Evolutionary conservation across 805 yeast genomes (phyloP).

Genomic region (Yamadazyma insecticola): DNA sequence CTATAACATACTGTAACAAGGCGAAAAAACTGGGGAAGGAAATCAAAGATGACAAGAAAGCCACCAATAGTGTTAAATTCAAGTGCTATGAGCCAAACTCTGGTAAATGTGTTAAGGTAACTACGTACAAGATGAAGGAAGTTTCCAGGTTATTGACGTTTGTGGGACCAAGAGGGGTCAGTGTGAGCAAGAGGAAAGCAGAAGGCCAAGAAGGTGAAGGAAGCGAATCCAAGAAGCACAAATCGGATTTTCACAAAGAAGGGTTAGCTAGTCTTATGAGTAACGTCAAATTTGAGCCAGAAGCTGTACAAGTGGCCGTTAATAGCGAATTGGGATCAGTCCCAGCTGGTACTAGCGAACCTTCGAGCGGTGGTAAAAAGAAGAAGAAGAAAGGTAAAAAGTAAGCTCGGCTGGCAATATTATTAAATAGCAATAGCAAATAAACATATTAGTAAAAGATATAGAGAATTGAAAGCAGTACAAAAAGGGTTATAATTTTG

Average conservation of each 20-base stretch:
- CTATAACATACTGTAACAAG: constrained; percentile 33
- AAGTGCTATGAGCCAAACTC: constrained; percentile 62
- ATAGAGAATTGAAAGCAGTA: too few relatives aligned
- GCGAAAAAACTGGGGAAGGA: constrained; percentile 18
- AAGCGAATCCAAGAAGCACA: constrained; percentile 6
- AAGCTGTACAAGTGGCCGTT: constrained; percentile 9
- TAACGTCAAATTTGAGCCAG: constrained; percentile 25
- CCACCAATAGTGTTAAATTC: constrained; percentile 41
- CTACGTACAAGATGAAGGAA: constrained; percentile 64
- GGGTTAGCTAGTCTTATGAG: constrained; percentile 41
- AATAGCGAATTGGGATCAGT: too few relatives aligned
- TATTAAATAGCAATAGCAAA: too few relatives aligned
- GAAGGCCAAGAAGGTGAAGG: constrained; percentile 3
- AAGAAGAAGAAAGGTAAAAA: constrained; percentile 31
- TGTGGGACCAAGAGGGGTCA: constrained; percentile 65
- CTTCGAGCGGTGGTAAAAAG: constrained; percentile 16
- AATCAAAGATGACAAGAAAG: constrained; percentile 10
- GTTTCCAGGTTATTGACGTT: constrained; percentile 68
- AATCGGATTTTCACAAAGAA: constrained; percentile 13
- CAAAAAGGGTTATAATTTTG: too few relatives aligned
- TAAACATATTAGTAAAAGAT: too few relatives aligned
- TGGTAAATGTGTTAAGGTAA: constrained; percentile 57
- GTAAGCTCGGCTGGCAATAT: too few relatives aligned
- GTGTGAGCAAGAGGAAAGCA: constrained; percentile 12
- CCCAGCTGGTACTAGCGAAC: too few relatives aligned